phyloP scores from a whole-genome alignment of 2,329 filamentous ascomycete genomes.

The Arthrobotrys pseudoclavata region DNA sequence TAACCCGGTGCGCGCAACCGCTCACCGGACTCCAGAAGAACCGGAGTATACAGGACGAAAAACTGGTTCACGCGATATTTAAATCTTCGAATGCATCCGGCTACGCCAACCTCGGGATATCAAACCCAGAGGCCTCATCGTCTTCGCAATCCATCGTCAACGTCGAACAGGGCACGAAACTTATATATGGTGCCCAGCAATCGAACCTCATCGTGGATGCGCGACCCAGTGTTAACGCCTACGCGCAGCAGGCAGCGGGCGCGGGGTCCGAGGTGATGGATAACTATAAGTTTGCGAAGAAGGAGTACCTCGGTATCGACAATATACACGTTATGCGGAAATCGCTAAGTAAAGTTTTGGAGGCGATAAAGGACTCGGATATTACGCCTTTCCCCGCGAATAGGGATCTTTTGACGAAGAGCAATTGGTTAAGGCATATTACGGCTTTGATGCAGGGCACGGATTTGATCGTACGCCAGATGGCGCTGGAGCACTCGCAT shows the following conservation, averaged over 20 bases:
- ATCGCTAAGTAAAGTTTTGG: slow-evolving; percentile 87
- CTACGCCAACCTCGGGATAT: slow-evolving; percentile 64
- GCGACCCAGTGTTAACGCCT: slow-evolving; percentile 90
- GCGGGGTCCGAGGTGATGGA: slow-evolving; percentile 98
- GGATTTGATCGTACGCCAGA: slow-evolving; percentile 84
- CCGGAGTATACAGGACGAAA: slow-evolving; percentile 94
- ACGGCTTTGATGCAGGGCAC: slow-evolving; percentile 85
- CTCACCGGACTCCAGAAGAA: slow-evolving; percentile 87
- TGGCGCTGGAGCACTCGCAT: slow-evolving; percentile 93
- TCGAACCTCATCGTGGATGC: slow-evolving; percentile 96
- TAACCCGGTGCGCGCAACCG: slow-evolving; percentile 94
- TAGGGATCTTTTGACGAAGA: slow-evolving; percentile 82
- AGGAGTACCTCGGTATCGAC: slow-evolving; percentile 93
- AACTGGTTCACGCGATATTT: slow-evolving; percentile 92
- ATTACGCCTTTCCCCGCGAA: slow-evolving; percentile 85
- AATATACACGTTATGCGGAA: slow-evolving; percentile 99
- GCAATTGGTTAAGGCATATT: slow-evolving; percentile 93
- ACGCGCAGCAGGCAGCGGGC: slow-evolving; percentile 92
- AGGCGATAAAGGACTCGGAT: slow-evolving; percentile 92
- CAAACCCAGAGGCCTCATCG: slow-evolving; percentile 66
- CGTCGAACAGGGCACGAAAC: slow-evolving; percentile 63
- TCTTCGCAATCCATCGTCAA: slow-evolving; percentile 61
- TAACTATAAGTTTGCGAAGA: slow-evolving; percentile 90
- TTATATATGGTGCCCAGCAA: slow-evolving; percentile 91
- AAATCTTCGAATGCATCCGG: slow-evolving; percentile 73